Evolutionary conservation across 768 basidiomycete genomes (phyloP), one percentile per base, ranked within the genome.

Genomic region (Rossbeevera mucosa): DNA sequence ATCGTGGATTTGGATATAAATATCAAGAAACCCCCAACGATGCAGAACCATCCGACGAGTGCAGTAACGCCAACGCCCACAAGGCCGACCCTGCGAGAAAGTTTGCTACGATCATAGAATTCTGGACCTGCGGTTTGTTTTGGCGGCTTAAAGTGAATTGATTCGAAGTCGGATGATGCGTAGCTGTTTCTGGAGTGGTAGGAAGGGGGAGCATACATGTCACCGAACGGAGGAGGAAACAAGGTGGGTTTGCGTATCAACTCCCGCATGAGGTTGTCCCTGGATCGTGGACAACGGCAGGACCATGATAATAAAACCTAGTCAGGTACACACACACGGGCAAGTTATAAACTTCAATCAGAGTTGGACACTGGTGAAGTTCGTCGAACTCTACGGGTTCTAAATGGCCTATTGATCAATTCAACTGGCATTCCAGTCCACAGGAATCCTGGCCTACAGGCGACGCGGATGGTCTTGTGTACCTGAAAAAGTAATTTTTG

Each of bases 51-150:
- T 24, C 69, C 44, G 14, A 71, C 60, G 1, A 65, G 5, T 5
- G 58, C 43, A 20, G 69, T 50, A 13, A 62, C 13, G 9, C 57
- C 59, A 11, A 69, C 49, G 12, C 69, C 66, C 13, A 58, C 48
- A 45, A 69, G 60, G 50, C 58, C 55, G 2, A 59, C n/a, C 31
- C 21, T 54, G 46, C 69, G 65, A 16, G 63, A 61, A 8, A 53
- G 45, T 8, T 58, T 51, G 51, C 67, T 64, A 28, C 61, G 61
- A 43, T 69, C 61, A 36, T 65, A 69, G 31, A 64, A 64, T n/a
- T 66, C 60, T 45, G 59, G 57, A 4, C 64, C 55, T 5, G 64
- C 49, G 5, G 56, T 63, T 21, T 58, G 61, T 41, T 51, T 67
- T 21, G 36, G 43, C 25, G 28, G 46, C 43, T 59, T 55, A 50